Evolutionary conservation across 2,329 filamentous ascomycete genomes (phyloP).

Genomic region (Knufia petricola): DNA sequence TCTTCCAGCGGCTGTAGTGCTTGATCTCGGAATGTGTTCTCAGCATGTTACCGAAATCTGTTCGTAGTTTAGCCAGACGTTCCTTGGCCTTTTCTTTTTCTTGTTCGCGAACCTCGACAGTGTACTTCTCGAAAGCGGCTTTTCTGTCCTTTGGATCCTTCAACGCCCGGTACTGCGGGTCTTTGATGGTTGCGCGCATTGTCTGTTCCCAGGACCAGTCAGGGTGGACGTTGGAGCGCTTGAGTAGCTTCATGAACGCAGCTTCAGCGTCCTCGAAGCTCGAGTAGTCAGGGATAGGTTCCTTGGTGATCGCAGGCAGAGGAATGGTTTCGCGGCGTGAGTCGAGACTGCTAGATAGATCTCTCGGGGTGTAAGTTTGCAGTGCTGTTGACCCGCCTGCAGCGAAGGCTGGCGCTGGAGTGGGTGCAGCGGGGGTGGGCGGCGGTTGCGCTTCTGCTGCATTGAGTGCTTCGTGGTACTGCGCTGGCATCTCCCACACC

Average conservation of each 20-base stretch:
- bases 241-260: slow-evolving; percentile 84
- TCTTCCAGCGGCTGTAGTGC: slow-evolving; percentile 95
- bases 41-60: slow-evolving; percentile 93
- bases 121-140: slow-evolving; percentile 89
- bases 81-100: slow-evolving; percentile 94
- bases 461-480: slow-evolving; percentile 64
- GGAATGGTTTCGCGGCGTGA: slow-evolving; percentile 37
- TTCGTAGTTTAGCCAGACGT: slow-evolving; percentile 77
- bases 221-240: slow-evolving; percentile 72
- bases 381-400: slow-evolving; percentile 44
- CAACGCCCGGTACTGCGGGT: slow-evolving; percentile 84
- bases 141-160: slow-evolving; percentile 88
- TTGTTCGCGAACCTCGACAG: slow-evolving; percentile 76
- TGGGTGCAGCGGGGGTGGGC: slow-evolving; percentile 33
- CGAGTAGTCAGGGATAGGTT: slow-evolving; percentile 64
- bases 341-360: slow-evolving; percentile 39
- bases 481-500: slow-evolving; percentile 87
- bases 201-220: slow-evolving; percentile 92
- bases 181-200: slow-evolving; percentile 74
- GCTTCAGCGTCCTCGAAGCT: slow-evolving; percentile 81
- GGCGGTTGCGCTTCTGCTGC: slow-evolving; percentile 37
- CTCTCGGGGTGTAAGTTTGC: slow-evolving; percentile 38
- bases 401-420: slow-evolving; percentile 43
- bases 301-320: slow-evolving; percentile 28
- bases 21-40: slow-evolving; percentile 95